Percentiles rank a stretch among this genome's conserved stretches.
Conservation (phyloP, 1,284 basidiomycete genomes). For the Coniferiporia sulphurascens region DNA sequence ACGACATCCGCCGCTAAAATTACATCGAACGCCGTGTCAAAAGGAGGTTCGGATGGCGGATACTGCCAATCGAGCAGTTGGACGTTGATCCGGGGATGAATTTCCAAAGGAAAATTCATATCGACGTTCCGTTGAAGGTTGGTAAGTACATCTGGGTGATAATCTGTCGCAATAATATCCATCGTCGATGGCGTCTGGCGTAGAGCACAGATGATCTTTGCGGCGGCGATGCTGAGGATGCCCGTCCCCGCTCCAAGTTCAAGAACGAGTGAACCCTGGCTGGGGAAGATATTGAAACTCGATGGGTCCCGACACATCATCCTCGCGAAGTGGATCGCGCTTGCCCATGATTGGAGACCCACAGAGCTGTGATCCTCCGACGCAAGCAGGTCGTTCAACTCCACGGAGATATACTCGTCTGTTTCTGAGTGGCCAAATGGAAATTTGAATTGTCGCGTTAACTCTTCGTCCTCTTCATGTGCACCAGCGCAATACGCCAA, state of each 20-base stretch:
- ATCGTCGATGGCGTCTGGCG: slow-evolving; percentile 7
- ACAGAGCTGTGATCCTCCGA: slow-evolving; percentile 78
- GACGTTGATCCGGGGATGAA: slow-evolving; percentile 34
- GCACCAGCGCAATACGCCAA: slow-evolving; percentile 27
- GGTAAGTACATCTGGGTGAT: slow-evolving; percentile 67
- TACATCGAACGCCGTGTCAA: slow-evolving; percentile 45
- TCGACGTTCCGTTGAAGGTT: slow-evolving; percentile 66
- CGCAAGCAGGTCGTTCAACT: slow-evolving; percentile 66
- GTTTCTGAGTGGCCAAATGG: slow-evolving; percentile 21
- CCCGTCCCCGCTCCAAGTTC: slow-evolving; percentile 90
- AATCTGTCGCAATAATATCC: slow-evolving; percentile 72
- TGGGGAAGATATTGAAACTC: slow-evolving; percentile 37
- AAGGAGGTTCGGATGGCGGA: slow-evolving; percentile 35
- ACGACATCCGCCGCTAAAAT: slow-evolving; percentile 69
- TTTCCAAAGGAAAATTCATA: slow-evolving; percentile 43
- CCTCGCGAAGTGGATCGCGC: slow-evolving; percentile 72
- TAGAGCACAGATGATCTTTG: slow-evolving; percentile 45
- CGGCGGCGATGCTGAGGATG: slow-evolving; percentile 67
- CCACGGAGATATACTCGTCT: slow-evolving; percentile 33
- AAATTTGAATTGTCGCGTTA: slow-evolving; percentile 25
- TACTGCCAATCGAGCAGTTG: slow-evolving; percentile 66
- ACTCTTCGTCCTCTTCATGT: slow-evolving; percentile 19
- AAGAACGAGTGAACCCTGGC: slow-evolving; percentile 45
- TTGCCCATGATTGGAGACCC: slow-evolving; percentile 87
- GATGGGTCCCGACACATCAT: slow-evolving; percentile 56